Percentiles rank a stretch among this genome's conserved stretches.
These are phyloP conservation scores for Sodiomyces alkalinus DNA, from an alignment of 2,329 filamentous ascomycete genomes.

Conservation along the genomic window DNA sequence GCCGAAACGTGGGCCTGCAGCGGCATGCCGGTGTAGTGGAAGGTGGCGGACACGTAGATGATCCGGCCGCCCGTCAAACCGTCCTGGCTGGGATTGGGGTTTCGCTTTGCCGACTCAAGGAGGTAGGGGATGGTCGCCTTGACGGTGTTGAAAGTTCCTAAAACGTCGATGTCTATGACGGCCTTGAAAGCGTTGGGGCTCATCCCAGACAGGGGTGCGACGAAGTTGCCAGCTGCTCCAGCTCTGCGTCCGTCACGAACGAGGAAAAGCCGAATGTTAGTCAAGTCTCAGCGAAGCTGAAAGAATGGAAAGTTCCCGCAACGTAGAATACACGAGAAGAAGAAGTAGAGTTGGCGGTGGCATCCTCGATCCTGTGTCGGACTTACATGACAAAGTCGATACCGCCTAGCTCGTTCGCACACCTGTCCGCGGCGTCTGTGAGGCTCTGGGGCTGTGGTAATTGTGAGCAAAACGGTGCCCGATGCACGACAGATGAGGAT, in stretches of 20 bases:
- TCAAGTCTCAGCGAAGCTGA: too few species aligned
- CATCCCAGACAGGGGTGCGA: constrained; percentile 69
- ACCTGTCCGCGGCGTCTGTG: constrained; percentile 60
- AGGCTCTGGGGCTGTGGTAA: constrained; percentile 42
- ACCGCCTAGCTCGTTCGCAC: constrained; percentile 65
- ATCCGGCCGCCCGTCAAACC: constrained; percentile 67
- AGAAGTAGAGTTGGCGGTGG: background rate
- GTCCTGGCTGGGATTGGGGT: constrained; percentile 41
- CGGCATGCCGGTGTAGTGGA: constrained; percentile 78
- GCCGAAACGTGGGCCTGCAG: constrained; percentile 82
- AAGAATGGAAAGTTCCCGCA: too few species aligned
- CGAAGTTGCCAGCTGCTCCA: constrained; percentile 90
- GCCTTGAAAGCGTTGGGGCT: constrained; percentile 84
- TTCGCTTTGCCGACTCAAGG: constrained; percentile 52
- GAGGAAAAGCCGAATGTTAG: too few species aligned
- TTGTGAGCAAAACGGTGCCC: too few species aligned
- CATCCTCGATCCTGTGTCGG: background rate
- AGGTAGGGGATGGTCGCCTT: constrained; percentile 83
- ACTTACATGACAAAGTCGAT: constrained; percentile 86
- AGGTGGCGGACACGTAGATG: constrained; percentile 77
- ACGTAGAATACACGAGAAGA: too few species aligned
- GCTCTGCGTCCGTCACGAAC: constrained; percentile 39
- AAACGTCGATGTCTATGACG: constrained; percentile 90
- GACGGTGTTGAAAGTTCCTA: constrained; percentile 88
- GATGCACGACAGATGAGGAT: too few species aligned